Conservation (phyloP, 108 stramenopile genomes). For the Pseudonitzschia pungens region DNA sequence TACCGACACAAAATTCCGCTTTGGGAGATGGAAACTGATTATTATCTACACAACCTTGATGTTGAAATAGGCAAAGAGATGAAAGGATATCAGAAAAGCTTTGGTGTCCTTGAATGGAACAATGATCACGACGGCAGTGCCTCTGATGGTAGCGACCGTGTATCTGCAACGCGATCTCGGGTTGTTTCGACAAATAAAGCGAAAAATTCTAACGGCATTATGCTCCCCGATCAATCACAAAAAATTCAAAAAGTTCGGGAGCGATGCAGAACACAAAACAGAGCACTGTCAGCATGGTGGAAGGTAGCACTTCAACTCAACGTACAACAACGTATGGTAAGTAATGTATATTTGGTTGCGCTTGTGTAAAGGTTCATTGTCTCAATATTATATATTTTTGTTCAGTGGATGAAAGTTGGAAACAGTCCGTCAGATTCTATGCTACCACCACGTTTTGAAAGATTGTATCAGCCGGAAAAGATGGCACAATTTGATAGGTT, state of each 20-base stretch:
- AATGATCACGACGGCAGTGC: slow-evolving; percentile 12
- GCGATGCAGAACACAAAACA: slow-evolving; percentile 56
- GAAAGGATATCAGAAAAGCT: slow-evolving; percentile 62
- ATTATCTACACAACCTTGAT: slow-evolving; percentile 87
- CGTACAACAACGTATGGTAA: slow-evolving; percentile 71
- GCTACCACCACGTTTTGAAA: slow-evolving; percentile 73
- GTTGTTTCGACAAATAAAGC: not conserved
- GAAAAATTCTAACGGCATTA: not conserved
- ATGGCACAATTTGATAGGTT: slow-evolving; percentile 74
- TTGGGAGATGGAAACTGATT: slow-evolving; percentile 90
- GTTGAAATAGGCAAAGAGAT: slow-evolving; percentile 75
- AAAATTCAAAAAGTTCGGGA: slow-evolving; percentile 48
- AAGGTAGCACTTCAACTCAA: slow-evolving; percentile 67
- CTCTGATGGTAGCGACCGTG: slow-evolving; percentile 8
- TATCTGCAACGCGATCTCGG: not conserved
- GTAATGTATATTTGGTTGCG: not conserved
- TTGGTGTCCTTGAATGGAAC: slow-evolving; percentile 65
- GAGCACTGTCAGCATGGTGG: slow-evolving; percentile 75
- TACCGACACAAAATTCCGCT: slow-evolving; percentile 70
- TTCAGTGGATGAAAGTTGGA: slow-evolving; percentile 75
- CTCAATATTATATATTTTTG: slow-evolving; percentile 2
- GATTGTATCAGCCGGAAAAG: slow-evolving; percentile 64
- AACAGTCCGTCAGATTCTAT: slow-evolving; percentile 40
- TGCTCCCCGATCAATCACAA: slow-evolving; percentile 24
- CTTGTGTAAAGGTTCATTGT: not conserved